Evolutionary conservation across 2,329 filamentous ascomycete genomes (phyloP), one percentile per base, ranked within the genome.

Genomic region (Helotiales sp.): DNA sequence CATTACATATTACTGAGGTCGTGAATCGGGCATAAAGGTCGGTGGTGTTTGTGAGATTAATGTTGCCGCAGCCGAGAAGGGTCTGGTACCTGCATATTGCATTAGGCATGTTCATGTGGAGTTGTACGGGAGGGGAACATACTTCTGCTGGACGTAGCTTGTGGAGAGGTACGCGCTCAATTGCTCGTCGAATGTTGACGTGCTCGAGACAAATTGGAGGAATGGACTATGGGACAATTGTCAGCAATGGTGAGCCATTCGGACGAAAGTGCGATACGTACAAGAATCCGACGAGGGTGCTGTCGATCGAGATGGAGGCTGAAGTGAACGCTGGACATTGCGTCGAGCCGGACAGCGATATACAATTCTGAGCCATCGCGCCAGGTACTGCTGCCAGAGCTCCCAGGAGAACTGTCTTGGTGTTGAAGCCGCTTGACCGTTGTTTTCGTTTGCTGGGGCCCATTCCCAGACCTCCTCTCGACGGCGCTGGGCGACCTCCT

Each of bases 11-110:
- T 70, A 96, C 90, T 69, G 92, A 96, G 55, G 89, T 96, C 5
- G 95, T 97, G 80, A 95, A 99, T 74, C 96, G 91, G 58, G 96
- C 95, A 80, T 99, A 99, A 75, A 94, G 87, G 75, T 91, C 86
- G 72, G 88, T 90, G 3, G 93, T 90, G 77, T 97, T 92, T 64
- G 87, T 88, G 65, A 94, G 85, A 75, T 96, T 88, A 74, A 97
- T 84, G 69, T 87, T 86, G 57, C 86, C 84, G 78, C 96, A 99
- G 64, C 95, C 95, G 71, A 99, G 86, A 57, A 93, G 83, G 62
- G 86, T 84, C 78, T 92, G 85, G 80, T 95, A 99, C 83, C 95
- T 98, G 75, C 62, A 69, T 69, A 73, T 65, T 60, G 57, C 47
- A 64, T 71, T 76, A 82, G 67, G 54, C 65, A 59, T 40, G n/a